Base-by-base conservation (phyloP, 2,329 filamentous ascomycete species). In the Saccharata proteae region DNA sequence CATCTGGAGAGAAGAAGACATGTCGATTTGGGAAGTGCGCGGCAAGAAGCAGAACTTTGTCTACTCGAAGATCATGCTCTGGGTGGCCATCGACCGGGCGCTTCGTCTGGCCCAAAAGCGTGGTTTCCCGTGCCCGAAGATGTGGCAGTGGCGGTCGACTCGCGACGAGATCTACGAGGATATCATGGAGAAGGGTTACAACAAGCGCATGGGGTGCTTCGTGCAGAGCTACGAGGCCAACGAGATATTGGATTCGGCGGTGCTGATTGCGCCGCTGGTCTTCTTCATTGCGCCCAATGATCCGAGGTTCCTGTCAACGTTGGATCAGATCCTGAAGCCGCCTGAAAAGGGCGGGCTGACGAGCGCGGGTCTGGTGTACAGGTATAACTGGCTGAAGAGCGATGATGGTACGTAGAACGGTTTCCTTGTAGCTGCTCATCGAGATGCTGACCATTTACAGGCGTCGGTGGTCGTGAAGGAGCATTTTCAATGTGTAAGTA, bases 1-100 rank as follows among this genome's bases (percentile, higher is more conserved):
- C 1, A 72, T 84, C 32, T 68, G 75, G 49, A 56, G 75, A 35
- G 58, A 72, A 64, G 55, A 57, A 45, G 80, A 86, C 47, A 84
- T 84, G 78, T 83, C 77, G 3, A 86, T 85, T 44, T 85, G 80
- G 80, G 80, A 86, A 50, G 79, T 83, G 5, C 71, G 80, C 24
- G 80, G 80, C 41, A 61, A 74, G 45, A 79, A 79, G 48, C 79
- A 84, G 52, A 72, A 83, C 46, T 86, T 84, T 42, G 72, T 77
- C 10, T 86, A 85, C 54, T 81, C 76, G n/a, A 82, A 85, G 48
- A 67, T 86, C 40, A 81, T 85, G 75, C 65, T 86, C 14, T 86
- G 80, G 80, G 80, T 86, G 3, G 78, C 80, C 12, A 73, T 86
- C 39, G 80, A 86, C 49, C 74, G 80, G 4, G 80, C 76, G 7